These are phyloP conservation scores for Cercospora zeae-maydis DNA, from an alignment of 2,329 filamentous ascomycete species.

Conservation along the genomic window DNA sequence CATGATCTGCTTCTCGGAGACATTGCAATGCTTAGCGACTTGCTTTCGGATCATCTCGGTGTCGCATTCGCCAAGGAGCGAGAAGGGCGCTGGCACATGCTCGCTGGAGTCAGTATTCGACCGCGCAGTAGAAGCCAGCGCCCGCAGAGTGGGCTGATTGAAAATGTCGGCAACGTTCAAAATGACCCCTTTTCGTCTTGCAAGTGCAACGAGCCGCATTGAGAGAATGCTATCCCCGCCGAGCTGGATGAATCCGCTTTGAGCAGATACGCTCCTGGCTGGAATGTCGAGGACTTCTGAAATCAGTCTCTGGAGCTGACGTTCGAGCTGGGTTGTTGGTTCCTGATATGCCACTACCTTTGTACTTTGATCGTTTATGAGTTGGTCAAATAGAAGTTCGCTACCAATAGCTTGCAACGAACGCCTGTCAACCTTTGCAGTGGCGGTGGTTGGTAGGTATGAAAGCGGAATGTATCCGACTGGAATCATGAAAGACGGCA, in stretches of 20 bases:
- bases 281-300: neutral
- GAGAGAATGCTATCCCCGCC: conserved; percentile 47
- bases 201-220: conserved; percentile 44
- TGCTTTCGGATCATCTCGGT: neutral
- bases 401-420: conserved; percentile 47
- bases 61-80: neutral
- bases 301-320: neutral
- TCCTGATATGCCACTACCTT: neutral
- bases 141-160: conserved; percentile 16
- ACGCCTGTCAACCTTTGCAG: conserved; percentile 66
- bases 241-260: conserved; percentile 42
- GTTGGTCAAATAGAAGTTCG: conserved; percentile 25
- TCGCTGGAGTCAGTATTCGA: neutral
- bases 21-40: neutral
- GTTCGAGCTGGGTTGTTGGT: neutral
- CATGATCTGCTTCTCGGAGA: conserved; percentile 29
- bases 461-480: conserved; percentile 65
- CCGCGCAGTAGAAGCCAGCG: neutral
- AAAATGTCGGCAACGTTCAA: conserved; percentile 46
- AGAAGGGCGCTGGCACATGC: conserved; percentile 1
- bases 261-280: conserved; percentile 32
- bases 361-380: neutral
- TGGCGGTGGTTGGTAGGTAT: conserved; percentile 63
- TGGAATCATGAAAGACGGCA: conserved; percentile 42
- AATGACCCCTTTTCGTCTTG: conserved; percentile 36